Base-by-base conservation (phyloP, 2,329 filamentous ascomycete species). In the Dothideomycetes sp. region DNA sequence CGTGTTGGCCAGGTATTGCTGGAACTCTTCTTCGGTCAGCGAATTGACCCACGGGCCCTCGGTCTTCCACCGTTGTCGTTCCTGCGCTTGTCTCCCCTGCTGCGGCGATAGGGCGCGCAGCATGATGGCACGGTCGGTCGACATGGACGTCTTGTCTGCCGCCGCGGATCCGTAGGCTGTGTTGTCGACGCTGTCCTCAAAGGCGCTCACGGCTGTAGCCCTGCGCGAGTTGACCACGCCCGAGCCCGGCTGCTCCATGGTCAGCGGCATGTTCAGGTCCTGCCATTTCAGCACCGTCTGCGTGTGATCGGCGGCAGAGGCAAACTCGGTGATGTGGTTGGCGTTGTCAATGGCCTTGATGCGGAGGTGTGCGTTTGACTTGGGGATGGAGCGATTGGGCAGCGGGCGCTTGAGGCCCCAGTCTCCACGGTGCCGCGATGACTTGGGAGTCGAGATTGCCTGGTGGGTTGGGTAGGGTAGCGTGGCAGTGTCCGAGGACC, bases 371-470 rank as follows among this genome's bases (percentile, higher is more conserved):
- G 87, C 84, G n/a, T 78, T 79, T 33, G 62, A 66, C 5, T 77
- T 78, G 39, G 76, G 75, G 4, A 85, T 88, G 3, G 81, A 79
- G 57, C 81, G 81, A 7, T 81, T 64, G 2, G 89, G 89, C 4
- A 96, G 68, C 1, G 86, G 72, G 40, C 89, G 72, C 66, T 96
- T 96, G 52, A 95, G 67, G 11, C 89, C 89, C 88, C 89, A 96
- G 55, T 96, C 89, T 27, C 89, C 89, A 54, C 76, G 76, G 31
- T 70, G 66, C 17, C 85, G 72, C 5, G 87, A 88, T 14, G 77
- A 72, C 33, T 72, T 65, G 4, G 86, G 81, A 1, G 86, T 88
- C 11, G 81, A 79, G 55, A 96, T 82, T 45, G 87, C 76, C 56
- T 91, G 84, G 57, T 83, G 75, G 38, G 79, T 86, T n/a, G 89